Evolutionary conservation across 2,329 filamentous ascomycete species (phyloP).

Genomic region (Stachybotrys echinatus): DNA sequence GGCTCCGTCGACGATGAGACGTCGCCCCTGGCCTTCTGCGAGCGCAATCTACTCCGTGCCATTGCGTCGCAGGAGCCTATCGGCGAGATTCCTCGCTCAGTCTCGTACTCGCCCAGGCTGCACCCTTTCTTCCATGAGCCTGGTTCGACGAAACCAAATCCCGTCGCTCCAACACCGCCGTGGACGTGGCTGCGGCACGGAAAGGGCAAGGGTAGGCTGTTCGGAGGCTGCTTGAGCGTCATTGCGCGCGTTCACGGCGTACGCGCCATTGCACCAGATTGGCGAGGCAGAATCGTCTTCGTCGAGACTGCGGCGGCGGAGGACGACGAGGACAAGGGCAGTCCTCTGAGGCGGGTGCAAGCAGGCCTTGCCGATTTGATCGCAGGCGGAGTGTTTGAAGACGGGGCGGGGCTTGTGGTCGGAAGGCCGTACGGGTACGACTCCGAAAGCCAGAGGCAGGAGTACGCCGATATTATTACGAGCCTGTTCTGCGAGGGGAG

Average conservation of each 20-base stretch:
- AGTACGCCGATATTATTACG: constrained; percentile 23
- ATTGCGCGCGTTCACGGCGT: constrained; percentile 30
- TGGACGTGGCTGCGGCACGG: constrained; percentile 33
- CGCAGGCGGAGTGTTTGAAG: constrained; percentile 34
- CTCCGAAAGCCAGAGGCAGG: constrained; percentile 16
- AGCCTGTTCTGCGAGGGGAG: constrained; percentile 28
- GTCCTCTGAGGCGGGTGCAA: constrained; percentile 19
- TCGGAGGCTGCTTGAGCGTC: constrained; percentile 35
- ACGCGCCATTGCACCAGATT: constrained; percentile 25
- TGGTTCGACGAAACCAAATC: constrained; percentile 16
- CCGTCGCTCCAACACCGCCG: constrained; percentile 18
- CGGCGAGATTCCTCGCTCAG: constrained; percentile 24
- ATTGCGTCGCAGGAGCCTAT: constrained; percentile 18
- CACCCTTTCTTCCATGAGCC: constrained; percentile 14
- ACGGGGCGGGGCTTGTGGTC: constrained; percentile 33
- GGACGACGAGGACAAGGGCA: constrained; percentile 18
- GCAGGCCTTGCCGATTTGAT: constrained; percentile 34
- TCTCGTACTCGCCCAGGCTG: constrained; percentile 19
- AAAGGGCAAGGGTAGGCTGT: constrained; percentile 34
- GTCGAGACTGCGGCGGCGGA: constrained; percentile 32
- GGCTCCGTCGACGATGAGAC: constrained; percentile 13
- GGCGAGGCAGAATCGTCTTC: constrained; percentile 32
- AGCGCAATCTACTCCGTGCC: constrained; percentile 24
- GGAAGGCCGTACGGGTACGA: constrained; percentile 37
- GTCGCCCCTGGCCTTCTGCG: constrained; percentile 22